These are phyloP conservation scores for Neostapfia colusana DNA, from an alignment of 176 grass and related monocot genomes.

Conservation along the genomic window DNA sequence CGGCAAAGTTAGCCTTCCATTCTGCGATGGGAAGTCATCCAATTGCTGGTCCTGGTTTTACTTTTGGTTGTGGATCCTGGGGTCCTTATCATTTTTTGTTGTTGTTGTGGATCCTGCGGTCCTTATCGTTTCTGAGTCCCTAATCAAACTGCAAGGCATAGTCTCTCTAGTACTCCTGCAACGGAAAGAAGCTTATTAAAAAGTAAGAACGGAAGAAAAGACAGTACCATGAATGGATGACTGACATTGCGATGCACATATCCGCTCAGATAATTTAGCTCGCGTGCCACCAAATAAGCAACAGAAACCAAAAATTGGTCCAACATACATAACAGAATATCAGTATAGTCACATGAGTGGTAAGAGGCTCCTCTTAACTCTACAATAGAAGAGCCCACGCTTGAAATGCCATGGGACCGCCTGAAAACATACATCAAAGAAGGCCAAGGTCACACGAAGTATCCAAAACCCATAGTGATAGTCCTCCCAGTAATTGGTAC, in stretches of 20 bases:
- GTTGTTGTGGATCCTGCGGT: slow-evolving; percentile 69
- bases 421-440: background rate
- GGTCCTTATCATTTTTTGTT: slow-evolving; percentile 54
- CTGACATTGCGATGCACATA: background rate
- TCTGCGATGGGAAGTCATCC: slow-evolving; percentile 31
- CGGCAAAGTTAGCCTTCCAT: slow-evolving; percentile 9
- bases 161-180: slow-evolving; percentile 68
- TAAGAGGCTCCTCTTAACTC: background rate
- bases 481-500: background rate
- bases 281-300: background rate
- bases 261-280: background rate
- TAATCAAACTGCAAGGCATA: slow-evolving; percentile 68
- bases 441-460: background rate
- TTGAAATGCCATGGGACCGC: background rate
- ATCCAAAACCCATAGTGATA: background rate
- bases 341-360: background rate
- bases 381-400: background rate
- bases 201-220: background rate
- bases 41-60: slow-evolving; percentile 40
- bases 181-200: background rate
- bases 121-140: slow-evolving; percentile 50
- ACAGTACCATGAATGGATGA: background rate
- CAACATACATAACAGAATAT: background rate
- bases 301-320: background rate
- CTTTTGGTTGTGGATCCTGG: slow-evolving; percentile 68